phyloP scores from a whole-genome alignment of 371 early-diverging fungal species.

The Zopfochytrium polystomum region DNA sequence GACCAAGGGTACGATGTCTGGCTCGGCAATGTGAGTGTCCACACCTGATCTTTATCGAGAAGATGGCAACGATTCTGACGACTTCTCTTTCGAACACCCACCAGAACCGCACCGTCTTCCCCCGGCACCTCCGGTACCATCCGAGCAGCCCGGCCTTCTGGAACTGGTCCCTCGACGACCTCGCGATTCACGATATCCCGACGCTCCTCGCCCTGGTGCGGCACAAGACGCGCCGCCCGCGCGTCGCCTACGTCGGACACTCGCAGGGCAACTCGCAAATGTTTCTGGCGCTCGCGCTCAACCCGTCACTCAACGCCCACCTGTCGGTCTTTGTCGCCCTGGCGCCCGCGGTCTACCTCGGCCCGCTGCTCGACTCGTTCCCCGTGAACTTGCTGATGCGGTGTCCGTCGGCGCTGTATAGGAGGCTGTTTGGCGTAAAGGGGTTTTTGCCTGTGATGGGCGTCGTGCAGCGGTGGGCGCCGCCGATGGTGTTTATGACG shows the following conservation, averaged over 20 bases:
- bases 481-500: slow-evolving; percentile 19
- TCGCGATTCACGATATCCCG: slow-evolving; percentile 50
- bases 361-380: slow-evolving; percentile 44
- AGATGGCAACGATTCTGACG: too few relatives aligned
- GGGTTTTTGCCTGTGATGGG: slow-evolving; percentile 53
- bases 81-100: too few relatives aligned
- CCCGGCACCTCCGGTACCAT: too few relatives aligned
- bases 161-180: slow-evolving; percentile 57
- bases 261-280: slow-evolving; percentile 62
- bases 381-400: slow-evolving; percentile 22
- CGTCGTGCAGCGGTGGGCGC: slow-evolving; percentile 29
- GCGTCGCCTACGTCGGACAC: slow-evolving; percentile 57
- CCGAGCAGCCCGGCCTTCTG: too few relatives aligned
- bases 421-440: slow-evolving; percentile 35
- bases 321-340: too few relatives aligned
- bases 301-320: slow-evolving; percentile 42
- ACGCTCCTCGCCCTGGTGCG: slow-evolving; percentile 48
- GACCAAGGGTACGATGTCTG: slow-evolving; percentile 57
- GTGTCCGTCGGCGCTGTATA: slow-evolving; percentile 12
- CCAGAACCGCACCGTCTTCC: too few relatives aligned
- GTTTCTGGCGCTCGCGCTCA: slow-evolving; percentile 48
- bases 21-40: slow-evolving; percentile 32
- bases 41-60: too few relatives aligned
- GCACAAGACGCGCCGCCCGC: slow-evolving; percentile 27
- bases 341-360: too few relatives aligned